Percentiles rank a stretch among this genome's conserved stretches.
phyloP scores from a whole-genome alignment of 768 basidiomycete genomes.

The Infundibulicybe gibba region DNA sequence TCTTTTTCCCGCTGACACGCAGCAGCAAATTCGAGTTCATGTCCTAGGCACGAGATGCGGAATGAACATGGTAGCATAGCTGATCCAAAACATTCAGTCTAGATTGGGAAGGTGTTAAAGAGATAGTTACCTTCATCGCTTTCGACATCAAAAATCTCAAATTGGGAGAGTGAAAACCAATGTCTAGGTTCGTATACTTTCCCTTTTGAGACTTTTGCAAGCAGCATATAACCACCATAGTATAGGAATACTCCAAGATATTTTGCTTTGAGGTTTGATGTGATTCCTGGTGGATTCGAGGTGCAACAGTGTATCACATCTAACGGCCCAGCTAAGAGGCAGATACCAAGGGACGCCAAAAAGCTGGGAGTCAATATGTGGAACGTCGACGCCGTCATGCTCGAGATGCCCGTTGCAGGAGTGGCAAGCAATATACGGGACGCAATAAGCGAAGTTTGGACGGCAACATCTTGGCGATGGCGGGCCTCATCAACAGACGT shows the following conservation, averaged over 20 bases:
- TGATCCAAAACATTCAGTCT: slow-evolving; percentile 23
- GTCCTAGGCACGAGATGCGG: slow-evolving; percentile 63
- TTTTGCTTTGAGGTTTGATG: slow-evolving; percentile 64
- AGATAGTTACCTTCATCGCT: slow-evolving; percentile 73
- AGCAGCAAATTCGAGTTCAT: slow-evolving; percentile 83
- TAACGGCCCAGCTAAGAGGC: slow-evolving; percentile 78
- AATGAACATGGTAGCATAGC: slow-evolving; percentile 82
- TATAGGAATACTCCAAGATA: slow-evolving; percentile 93
- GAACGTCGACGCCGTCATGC: slow-evolving; percentile 18
- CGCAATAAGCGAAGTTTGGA: slow-evolving; percentile 66
- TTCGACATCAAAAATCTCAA: slow-evolving; percentile 65
- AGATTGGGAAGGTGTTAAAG: slow-evolving; percentile 1
- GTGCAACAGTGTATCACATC: slow-evolving; percentile 78
- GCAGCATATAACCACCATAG: slow-evolving; percentile 75
- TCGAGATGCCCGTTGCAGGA: slow-evolving; percentile 17
- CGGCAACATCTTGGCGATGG: slow-evolving; percentile 56
- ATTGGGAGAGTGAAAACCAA: slow-evolving; percentile 79
- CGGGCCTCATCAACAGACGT: slow-evolving; percentile 80
- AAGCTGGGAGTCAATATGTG: slow-evolving; percentile 50
- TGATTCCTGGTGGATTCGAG: slow-evolving; percentile 36
- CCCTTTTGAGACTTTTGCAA: slow-evolving; percentile 82
- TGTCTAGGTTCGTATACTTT: slow-evolving; percentile 83
- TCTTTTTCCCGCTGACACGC: slow-evolving; percentile 82
- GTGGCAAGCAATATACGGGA: slow-evolving; percentile 52
- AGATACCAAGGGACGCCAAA: slow-evolving; percentile 71